Base-by-base conservation (phyloP, 2,329 filamentous ascomycete species). In the Didymella glomerata region DNA sequence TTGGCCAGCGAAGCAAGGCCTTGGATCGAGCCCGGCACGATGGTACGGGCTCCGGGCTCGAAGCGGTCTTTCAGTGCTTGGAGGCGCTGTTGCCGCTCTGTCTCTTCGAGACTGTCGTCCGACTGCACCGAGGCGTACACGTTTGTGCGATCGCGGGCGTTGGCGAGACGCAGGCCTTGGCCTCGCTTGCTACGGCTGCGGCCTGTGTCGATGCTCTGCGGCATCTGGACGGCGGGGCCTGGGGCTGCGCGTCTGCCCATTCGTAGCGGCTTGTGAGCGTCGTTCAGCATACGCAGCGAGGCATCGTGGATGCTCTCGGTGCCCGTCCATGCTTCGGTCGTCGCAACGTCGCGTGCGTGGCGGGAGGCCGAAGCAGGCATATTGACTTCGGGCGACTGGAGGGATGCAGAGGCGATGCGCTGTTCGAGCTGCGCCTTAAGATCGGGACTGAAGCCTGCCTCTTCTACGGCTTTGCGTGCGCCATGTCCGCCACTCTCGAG, bases 1-100 rank as follows among this genome's bases (percentile, higher is more conserved):
- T 98, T 97, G 1, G 95, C 95, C 49, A 98, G 78, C 0, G 90
- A 90, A 4, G 90, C 85, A 14, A 99, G 81, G 0, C 93, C 95
- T 32, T 90, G 85, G 1, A 98, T 80, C 0, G 91, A 88, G 55
- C 88, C 90, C 1, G 93, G 92, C 77, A 96, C 85, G 78, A 96
- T 85, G 0, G 87, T 82, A 46, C 92, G 84, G 3, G 88, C 90
- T 1, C 84, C 86, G 0, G 93, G 88, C 16, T 85, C 81, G 68
- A 98, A 97, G 1, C 93, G 85, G 57, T 96, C 93, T 36, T 89
- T 88, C 59, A 98, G 85, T 72, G 95, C 88, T 63, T 85, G 84
- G 48, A 87, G 85, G 68, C 91, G 82, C 14, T 87, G 86, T 65
- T 92, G 90, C 34, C 86, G 86, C 75, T 98, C 93, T 28, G 88